Percentiles rank a stretch among this genome's conserved stretches.
Evolutionary conservation across 441 rosid species (phyloP).

Genomic region (Arabidopsis hybrid): DNA sequence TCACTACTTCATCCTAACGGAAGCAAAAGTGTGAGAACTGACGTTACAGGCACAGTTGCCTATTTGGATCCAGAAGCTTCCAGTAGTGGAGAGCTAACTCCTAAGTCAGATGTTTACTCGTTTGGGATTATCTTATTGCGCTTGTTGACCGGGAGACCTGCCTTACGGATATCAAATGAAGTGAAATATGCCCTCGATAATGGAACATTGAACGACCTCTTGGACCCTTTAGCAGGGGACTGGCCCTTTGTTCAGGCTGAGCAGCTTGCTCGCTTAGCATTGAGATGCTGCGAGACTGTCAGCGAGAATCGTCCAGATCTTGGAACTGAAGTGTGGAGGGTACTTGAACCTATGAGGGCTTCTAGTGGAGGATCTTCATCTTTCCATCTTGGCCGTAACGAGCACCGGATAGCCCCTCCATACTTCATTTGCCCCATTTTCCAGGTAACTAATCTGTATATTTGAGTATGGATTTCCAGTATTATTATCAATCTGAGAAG

Average conservation of each 20-base stretch:
- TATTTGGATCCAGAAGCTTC: constrained; percentile 93
- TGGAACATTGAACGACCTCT: constrained; percentile 59
- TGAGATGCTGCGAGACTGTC: constrained; percentile 85
- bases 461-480: background rate
- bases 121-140: constrained; percentile 86
- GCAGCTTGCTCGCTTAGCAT: constrained; percentile 82
- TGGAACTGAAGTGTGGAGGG: constrained; percentile 82
- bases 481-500: background rate
- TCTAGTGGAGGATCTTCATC: constrained; percentile 75
- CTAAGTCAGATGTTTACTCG: constrained; percentile 89
- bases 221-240: constrained; percentile 97
- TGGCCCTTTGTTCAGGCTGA: constrained; percentile 99
- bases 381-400: constrained; percentile 64
- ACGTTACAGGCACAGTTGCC: constrained; percentile 71
- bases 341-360: constrained; percentile 97
- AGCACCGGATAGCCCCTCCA: constrained; percentile 72
- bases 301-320: constrained; percentile 86
- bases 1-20: constrained; percentile 53
- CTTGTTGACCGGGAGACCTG: constrained; percentile 79
- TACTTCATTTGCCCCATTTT: constrained; percentile 93
- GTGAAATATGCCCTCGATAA: constrained; percentile 71
- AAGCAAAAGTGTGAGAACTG: constrained; percentile 57
- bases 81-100: constrained; percentile 79
- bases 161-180: constrained; percentile 75
- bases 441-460: constrained; percentile 56